A percentile compares a stretch with the other conserved stretches of the same genome.
phyloP scores from a whole-genome alignment of 441 rosid genomes.

The Brassica hybrid region DNA sequence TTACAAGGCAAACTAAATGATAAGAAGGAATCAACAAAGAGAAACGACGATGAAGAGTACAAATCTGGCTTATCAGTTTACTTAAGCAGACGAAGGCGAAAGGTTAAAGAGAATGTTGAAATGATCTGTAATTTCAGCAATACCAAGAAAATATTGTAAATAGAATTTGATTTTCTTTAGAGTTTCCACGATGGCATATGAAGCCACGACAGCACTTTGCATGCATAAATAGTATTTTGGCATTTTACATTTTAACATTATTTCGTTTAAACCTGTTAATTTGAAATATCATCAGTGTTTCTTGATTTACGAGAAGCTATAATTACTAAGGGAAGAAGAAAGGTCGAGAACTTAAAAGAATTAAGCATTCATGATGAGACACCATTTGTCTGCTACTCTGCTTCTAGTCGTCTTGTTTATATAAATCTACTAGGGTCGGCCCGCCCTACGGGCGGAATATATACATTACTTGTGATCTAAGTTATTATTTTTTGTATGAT shows the following conservation, averaged over 20 bases:
- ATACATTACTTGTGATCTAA: no score
- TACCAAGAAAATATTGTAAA: constrained; percentile 9
- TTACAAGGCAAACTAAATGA: neutral
- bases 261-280: neutral
- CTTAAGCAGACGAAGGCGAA: neutral
- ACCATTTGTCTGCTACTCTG: neutral
- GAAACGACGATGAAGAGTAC: neutral
- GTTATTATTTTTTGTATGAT: no score
- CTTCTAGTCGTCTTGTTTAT: no score
- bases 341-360: constrained; percentile 5
- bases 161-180: neutral
- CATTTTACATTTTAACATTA: neutral
- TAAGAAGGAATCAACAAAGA: neutral
- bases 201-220: neutral
- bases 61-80: neutral
- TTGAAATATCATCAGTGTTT: neutral
- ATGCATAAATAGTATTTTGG: no score
- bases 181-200: neutral
- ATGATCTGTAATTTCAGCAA: neutral
- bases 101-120: constrained; percentile 3
- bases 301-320: constrained; percentile 1
- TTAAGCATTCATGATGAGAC: constrained; percentile 1
- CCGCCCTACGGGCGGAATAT: no score
- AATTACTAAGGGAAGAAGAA: neutral
- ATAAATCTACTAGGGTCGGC: no score